Conservation (phyloP, 352 stramenopile genomes). For the Phytophthora quininea region DNA sequence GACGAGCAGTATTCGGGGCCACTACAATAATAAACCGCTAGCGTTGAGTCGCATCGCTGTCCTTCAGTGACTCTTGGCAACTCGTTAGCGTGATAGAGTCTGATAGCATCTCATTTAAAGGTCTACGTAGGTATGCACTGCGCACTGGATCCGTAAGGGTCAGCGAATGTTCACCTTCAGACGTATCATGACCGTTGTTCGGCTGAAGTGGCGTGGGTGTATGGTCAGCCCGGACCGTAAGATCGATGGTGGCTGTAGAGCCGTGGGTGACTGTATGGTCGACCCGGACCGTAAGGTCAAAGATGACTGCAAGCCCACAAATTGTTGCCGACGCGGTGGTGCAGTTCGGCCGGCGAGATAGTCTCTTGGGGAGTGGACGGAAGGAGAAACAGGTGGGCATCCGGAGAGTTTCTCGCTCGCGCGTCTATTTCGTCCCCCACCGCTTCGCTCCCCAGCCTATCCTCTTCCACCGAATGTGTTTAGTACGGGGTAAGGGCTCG, state of each 20-base stretch:
- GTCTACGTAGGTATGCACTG: too few relatives aligned
- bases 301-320: not conserved
- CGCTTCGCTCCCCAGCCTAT: constrained; percentile 1
- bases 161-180: too few relatives aligned
- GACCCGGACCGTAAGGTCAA: constrained; percentile 1
- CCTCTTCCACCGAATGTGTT: not conserved
- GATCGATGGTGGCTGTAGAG: not conserved
- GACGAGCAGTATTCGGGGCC: too few relatives aligned
- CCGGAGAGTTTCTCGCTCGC: not conserved
- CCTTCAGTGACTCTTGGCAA: too few relatives aligned
- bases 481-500: not conserved
- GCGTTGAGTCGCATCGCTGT: too few relatives aligned
- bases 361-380: not conserved
- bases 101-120: too few relatives aligned
- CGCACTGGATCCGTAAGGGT: too few relatives aligned
- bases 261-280: constrained; percentile 5
- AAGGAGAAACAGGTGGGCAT: not conserved
- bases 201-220: too few relatives aligned
- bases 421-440: not conserved
- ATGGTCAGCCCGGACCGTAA: not conserved
- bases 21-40: too few relatives aligned
- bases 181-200: too few relatives aligned
- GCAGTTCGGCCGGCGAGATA: too few relatives aligned
- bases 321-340: not conserved
- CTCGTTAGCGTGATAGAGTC: too few relatives aligned